Base-by-base conservation (phyloP, 129 eudicot genomes). In the Pulicaria dysenterica region DNA sequence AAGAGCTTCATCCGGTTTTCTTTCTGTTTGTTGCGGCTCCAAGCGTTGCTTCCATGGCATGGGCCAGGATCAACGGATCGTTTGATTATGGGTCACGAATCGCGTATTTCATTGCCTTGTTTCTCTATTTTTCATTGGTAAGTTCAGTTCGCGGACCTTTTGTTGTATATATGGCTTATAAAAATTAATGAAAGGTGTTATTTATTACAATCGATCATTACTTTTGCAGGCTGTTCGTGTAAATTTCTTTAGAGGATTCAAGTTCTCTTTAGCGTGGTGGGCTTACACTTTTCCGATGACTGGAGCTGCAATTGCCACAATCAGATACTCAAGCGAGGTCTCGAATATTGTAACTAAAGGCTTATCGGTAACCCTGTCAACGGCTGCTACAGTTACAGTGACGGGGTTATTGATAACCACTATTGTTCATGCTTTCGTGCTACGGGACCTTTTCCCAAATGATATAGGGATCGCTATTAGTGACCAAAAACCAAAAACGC, bases 201-300 rank as follows among this genome's bases (percentile, higher is more conserved):
- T 6, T 40, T n/a, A n/a, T n/a, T n/a, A n/a, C n/a, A n/a, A 24
- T 24, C 40, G 12, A 11, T 10, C 15, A 13, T 59, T n/a, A 57
- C 49, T 10, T 42, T 6, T 54, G 72, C 34, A 78, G 82, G 82
- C 81, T 12, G 96, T 92, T 67, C 89, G 98, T 4, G 85, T 92
- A 16, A 89, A 92, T 76, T 89, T 92, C 85, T 92, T 92, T 54
- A 81, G 98, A 66, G 98, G 96, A 31, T 84, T 92, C 82, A 89
- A 86, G 85, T 92, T 92, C 81, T 92, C 97, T 34, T 51, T 92
- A 79, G 91, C 98, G 11, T 92, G 98, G 98, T 92, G 98, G 98
- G 98, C 98, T 5, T 92, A 92, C 86, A 92, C 98, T 17, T 92
- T 92, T 55, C 98, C 98, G 0, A 92, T 89, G 96, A 87, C 98